Percentiles rank a stretch among this genome's conserved stretches.
phyloP scores from a whole-genome alignment of 2,329 filamentous ascomycete genomes.

The Neopestalotiopsis sp. region DNA sequence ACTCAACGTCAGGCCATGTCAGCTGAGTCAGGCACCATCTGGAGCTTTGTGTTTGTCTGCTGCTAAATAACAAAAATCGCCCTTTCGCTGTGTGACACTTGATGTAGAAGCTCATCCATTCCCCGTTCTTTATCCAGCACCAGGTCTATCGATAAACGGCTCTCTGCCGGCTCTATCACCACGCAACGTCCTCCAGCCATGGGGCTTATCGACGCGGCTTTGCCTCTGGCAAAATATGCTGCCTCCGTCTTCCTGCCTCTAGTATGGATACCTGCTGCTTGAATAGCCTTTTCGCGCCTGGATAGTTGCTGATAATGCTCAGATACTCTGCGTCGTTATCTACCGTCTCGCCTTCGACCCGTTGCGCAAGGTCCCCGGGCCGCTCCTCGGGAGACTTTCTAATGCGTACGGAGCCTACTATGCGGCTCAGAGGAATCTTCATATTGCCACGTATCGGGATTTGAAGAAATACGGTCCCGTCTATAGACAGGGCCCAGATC shows the following conservation, averaged over 20 bases:
- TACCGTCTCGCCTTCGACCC: background rate
- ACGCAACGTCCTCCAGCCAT: background rate
- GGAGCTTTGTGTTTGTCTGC: no score
- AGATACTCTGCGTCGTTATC: background rate
- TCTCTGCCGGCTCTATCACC: background rate
- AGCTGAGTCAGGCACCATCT: no score
- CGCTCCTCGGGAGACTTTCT: background rate
- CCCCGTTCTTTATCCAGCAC: no score
- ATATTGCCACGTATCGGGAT: background rate
- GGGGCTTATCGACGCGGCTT: background rate
- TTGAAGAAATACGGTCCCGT: constrained; percentile 18
- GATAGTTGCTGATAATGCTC: no score
- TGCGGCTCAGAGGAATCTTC: background rate
- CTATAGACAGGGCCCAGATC: constrained; percentile 24
- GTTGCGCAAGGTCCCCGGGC: background rate
- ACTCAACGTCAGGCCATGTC: no score
- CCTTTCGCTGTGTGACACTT: no score
- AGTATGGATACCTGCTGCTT: background rate
- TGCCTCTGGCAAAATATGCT: background rate
- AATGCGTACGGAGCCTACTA: background rate
- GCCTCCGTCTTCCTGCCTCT: background rate
- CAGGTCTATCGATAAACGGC: no score
- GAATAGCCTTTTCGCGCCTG: no score
- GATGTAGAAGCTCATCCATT: no score
- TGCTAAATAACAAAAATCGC: no score